phyloP scores from a whole-genome alignment of 148 eudicot species.

The Camellia japonica region DNA sequence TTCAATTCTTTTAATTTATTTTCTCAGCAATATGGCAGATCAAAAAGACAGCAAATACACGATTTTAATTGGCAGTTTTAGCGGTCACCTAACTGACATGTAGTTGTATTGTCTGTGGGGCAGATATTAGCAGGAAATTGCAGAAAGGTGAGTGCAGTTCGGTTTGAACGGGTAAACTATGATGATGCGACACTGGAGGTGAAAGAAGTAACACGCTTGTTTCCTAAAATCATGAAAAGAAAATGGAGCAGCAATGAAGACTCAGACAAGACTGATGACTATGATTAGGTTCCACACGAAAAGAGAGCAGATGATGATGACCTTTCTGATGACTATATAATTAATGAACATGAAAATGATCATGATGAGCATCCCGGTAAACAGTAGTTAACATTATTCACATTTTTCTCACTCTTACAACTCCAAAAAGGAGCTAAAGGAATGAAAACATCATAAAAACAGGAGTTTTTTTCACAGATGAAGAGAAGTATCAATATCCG shows the following conservation, averaged over 20 bases:
- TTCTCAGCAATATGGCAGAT: slow-evolving; percentile 2
- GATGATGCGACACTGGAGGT: slow-evolving; percentile 29
- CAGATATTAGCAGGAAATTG: slow-evolving; percentile 82
- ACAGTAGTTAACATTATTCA: slow-evolving; percentile 9
- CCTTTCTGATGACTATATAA: slow-evolving; percentile 13
- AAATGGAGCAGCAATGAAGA: slow-evolving; percentile 42
- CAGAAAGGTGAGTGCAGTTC: slow-evolving; percentile 20
- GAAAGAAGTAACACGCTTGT: slow-evolving; percentile 42
- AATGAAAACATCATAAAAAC: neutral
- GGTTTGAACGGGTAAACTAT: slow-evolving; percentile 9
- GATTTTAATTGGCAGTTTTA: neutral
- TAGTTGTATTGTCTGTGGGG: slow-evolving; percentile 18
- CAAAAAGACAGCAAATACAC: slow-evolving; percentile 36
- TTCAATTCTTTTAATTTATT: slow-evolving; percentile 10
- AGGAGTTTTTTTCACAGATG: slow-evolving; percentile 13
- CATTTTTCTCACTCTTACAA: neutral
- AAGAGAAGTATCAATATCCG: slow-evolving; percentile 24
- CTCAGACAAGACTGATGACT: slow-evolving; percentile 15
- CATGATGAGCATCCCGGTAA: slow-evolving; percentile 10
- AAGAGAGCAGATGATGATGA: slow-evolving; percentile 21
- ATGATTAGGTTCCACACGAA: neutral
- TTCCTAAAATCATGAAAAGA: slow-evolving; percentile 62
- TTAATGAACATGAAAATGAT: slow-evolving; percentile 4
- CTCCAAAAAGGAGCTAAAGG: neutral
- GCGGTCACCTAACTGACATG: neutral